Evolutionary conservation across 2,329 filamentous ascomycete species (phyloP).

Genomic region (Neonectria coccinea): DNA sequence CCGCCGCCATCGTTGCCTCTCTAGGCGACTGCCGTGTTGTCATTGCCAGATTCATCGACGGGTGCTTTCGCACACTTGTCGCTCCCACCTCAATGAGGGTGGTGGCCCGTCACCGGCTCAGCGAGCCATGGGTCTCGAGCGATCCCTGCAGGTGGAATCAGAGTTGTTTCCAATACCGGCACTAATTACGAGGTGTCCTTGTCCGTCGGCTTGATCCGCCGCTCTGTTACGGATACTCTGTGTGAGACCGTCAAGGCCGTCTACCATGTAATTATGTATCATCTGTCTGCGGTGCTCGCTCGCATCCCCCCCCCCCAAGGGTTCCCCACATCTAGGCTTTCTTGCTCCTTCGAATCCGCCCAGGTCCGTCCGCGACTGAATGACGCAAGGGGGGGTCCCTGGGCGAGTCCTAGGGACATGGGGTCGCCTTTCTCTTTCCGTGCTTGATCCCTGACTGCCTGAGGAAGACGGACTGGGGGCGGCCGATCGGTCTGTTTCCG

Average conservation of each 20-base stretch:
- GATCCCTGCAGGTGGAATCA: conserved; percentile 34
- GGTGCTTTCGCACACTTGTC: conserved; percentile 33
- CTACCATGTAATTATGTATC: neutral
- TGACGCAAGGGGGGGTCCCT: conserved; percentile 42
- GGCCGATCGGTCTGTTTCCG: conserved; percentile 41
- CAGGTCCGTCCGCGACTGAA: conserved; percentile 27
- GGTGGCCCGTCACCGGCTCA: conserved; percentile 24
- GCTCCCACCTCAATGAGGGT: conserved; percentile 34
- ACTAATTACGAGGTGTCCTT: conserved; percentile 3
- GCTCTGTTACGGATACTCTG: neutral
- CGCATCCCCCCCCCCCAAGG: conserved; percentile 24
- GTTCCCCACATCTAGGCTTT: conserved; percentile 46
- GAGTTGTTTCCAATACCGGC: conserved; percentile 5
- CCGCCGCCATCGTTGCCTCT: conserved; percentile 33
- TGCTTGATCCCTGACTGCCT: conserved; percentile 20
- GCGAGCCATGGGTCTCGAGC: conserved; percentile 32
- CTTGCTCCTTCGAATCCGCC: conserved; percentile 39
- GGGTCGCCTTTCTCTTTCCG: conserved; percentile 24
- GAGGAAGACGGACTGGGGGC: conserved; percentile 27
- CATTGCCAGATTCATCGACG: conserved; percentile 17
- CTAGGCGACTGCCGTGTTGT: conserved; percentile 27
- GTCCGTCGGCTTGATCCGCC: conserved; percentile 8
- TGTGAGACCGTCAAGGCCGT: neutral
- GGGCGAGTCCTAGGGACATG: conserved; percentile 26
- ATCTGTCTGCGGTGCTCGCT: conserved; percentile 9